These are phyloP conservation scores for Kwoniella europaea DNA, from an alignment of 768 basidiomycete species.

Conservation along the genomic window DNA sequence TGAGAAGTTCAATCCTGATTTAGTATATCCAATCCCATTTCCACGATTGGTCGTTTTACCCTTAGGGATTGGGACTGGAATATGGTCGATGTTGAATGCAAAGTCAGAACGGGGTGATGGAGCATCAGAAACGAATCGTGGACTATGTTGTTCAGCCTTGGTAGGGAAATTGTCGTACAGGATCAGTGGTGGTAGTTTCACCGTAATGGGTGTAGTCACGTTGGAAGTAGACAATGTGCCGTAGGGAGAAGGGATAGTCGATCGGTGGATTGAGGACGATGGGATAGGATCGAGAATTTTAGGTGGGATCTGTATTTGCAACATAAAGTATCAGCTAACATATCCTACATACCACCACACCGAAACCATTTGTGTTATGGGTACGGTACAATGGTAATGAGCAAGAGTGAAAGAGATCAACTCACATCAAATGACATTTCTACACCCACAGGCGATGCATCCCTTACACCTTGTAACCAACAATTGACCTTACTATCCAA, in stretches of 20 bases:
- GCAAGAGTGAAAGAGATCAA: not conserved
- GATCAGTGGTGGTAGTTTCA: not conserved
- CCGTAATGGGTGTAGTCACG: not conserved
- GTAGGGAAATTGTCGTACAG: not conserved
- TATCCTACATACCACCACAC: not conserved
- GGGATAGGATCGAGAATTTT: not conserved
- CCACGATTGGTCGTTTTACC: not conserved
- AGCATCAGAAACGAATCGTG: not conserved
- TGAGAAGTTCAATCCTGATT: not conserved
- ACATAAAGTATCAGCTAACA: not conserved
- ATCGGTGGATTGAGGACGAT: not conserved
- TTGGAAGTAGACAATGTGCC: not conserved
- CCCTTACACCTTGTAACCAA: slow-evolving; percentile 1
- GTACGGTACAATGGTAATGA: not conserved
- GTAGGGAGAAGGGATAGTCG: not conserved
- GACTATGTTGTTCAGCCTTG: not conserved
- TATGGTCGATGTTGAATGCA: not conserved
- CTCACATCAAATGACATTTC: not conserved
- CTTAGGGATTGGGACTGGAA: not conserved
- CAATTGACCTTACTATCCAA: not conserved
- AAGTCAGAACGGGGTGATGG: not conserved
- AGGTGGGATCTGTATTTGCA: not conserved
- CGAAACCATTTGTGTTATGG: not conserved
- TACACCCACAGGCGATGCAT: slow-evolving; percentile 1
- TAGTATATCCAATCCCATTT: not conserved